phyloP scores from a whole-genome alignment of 192 early-diverging fungal species.

The Polychytrium aggregatum region DNA sequence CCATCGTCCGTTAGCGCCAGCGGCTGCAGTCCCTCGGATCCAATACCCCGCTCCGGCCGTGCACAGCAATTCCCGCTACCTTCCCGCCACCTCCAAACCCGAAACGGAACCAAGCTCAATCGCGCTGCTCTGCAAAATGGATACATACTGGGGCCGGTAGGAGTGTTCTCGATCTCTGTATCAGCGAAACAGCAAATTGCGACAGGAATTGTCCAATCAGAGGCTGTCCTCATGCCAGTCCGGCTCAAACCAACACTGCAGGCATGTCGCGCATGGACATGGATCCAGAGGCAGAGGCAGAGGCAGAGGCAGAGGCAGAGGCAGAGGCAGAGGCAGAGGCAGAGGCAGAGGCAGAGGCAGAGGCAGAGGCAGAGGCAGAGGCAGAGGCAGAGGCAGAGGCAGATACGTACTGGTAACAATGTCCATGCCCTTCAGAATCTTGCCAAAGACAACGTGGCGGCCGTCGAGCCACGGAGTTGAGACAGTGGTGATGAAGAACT shows the following conservation, averaged over 20 bases:
- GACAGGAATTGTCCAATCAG: not conserved
- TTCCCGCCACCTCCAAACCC: not conserved
- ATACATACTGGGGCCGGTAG: slow-evolving; percentile 20
- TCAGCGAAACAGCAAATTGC: not conserved
- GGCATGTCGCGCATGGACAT: too few species aligned
- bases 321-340: too few species aligned
- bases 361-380: too few species aligned
- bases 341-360: too few species aligned
- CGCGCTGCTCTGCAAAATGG: not conserved
- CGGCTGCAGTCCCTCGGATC: not conserved
- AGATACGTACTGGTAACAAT: slow-evolving; percentile 15
- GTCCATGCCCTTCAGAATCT: slow-evolving; percentile 44
- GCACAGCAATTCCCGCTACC: not conserved
- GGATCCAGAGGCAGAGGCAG: too few species aligned
- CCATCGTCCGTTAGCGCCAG: not conserved
- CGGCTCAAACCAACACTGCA: too few species aligned
- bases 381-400: not conserved
- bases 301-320: too few species aligned
- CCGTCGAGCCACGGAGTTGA: slow-evolving; percentile 42
- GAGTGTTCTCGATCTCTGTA: slow-evolving; percentile 25
- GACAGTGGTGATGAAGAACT: slow-evolving; percentile 54
- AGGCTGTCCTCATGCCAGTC: not conserved
- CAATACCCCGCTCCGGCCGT: not conserved
- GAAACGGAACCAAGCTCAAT: too few species aligned
- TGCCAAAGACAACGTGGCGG: slow-evolving; percentile 48